These are phyloP conservation scores for Mycotypha africana DNA, from an alignment of 371 early-diverging fungal species.

Conservation along the genomic window DNA sequence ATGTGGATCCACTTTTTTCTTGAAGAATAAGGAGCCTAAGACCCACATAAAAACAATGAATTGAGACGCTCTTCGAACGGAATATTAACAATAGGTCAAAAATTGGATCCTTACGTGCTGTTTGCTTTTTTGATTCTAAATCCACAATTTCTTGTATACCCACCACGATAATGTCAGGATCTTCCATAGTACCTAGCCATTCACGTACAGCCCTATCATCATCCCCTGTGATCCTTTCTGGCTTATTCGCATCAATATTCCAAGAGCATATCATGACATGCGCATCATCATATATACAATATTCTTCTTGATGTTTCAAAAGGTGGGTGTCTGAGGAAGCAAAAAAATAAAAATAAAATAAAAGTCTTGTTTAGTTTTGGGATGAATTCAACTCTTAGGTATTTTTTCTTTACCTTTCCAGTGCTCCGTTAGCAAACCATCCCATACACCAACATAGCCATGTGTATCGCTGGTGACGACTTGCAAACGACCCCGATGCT, in stretches of 20 bases:
- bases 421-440: slow-evolving; percentile 61
- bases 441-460: slow-evolving; percentile 65
- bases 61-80: slow-evolving; percentile 20
- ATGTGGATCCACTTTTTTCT: slow-evolving; percentile 44
- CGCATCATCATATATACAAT: slow-evolving; percentile 53
- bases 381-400: too few relatives aligned
- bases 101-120: slow-evolving; percentile 50
- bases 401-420: slow-evolving; percentile 58
- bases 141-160: slow-evolving; percentile 90
- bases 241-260: slow-evolving; percentile 76
- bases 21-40: slow-evolving; percentile 54
- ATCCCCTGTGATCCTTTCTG: slow-evolving; percentile 37
- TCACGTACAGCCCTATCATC: slow-evolving; percentile 34
- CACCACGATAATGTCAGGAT: slow-evolving; percentile 78
- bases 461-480: slow-evolving; percentile 55
- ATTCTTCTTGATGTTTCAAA: slow-evolving; percentile 24
- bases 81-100: background rate
- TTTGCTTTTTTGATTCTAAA: slow-evolving; percentile 69
- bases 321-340: slow-evolving; percentile 2
- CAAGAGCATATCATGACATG: slow-evolving; percentile 71
- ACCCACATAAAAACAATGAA: background rate
- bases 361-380: background rate
- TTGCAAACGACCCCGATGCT: slow-evolving; percentile 35
- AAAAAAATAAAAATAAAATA: background rate
- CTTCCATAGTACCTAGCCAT: slow-evolving; percentile 54